Evolutionary conservation across 2,329 filamentous ascomycete species (phyloP).

Genomic region (Hypoxylon sp.): DNA sequence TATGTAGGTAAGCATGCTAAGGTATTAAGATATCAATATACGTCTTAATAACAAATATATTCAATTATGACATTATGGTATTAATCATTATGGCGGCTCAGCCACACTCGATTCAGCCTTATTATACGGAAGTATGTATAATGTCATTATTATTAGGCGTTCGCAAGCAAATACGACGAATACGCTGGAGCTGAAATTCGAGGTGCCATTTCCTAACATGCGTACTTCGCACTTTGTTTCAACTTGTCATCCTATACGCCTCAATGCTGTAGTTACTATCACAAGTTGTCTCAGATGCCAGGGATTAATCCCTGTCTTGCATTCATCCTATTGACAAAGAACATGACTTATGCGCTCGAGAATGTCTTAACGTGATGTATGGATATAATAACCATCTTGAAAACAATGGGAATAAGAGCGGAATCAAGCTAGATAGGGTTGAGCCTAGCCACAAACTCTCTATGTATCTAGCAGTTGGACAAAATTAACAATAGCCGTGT

Average conservation of each 20-base stretch:
- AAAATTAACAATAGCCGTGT: not conserved
- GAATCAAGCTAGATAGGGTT: not conserved
- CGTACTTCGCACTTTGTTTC: conserved; percentile 22
- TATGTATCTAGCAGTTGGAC: not conserved
- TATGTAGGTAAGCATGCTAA: too few species aligned
- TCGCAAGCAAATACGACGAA: conserved; percentile 10
- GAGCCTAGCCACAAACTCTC: not conserved
- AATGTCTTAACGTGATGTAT: not conserved
- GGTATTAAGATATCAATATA: not conserved
- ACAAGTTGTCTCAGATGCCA: not conserved
- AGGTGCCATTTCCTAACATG: not conserved
- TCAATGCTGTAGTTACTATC: not conserved
- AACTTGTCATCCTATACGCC: not conserved
- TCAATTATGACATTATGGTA: not conserved
- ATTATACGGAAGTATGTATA: not conserved
- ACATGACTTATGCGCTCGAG: not conserved
- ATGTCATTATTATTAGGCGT: not conserved
- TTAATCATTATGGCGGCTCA: not conserved
- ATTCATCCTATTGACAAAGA: not conserved
- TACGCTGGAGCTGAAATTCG: not conserved
- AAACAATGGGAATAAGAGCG: not conserved
- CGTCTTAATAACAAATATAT: not conserved
- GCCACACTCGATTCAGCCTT: conserved; percentile 6
- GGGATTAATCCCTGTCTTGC: not conserved
- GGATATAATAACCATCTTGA: not conserved